These are phyloP conservation scores for Fusarium sp. DNA, from an alignment of 2,329 filamentous ascomycete species.

Conservation along the genomic window DNA sequence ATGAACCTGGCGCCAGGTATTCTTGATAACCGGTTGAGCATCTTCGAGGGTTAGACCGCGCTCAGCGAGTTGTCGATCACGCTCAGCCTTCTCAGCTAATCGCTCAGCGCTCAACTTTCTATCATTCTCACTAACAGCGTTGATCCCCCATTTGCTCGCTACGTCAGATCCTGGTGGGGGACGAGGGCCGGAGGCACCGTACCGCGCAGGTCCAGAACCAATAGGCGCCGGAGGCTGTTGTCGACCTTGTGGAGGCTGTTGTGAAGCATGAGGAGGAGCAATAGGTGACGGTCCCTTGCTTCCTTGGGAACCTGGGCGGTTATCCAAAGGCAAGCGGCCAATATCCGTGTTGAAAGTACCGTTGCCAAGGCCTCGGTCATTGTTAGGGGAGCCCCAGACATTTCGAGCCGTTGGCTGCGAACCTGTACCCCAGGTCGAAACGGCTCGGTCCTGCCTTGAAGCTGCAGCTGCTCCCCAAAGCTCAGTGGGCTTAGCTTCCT, in stretches of 20 bases:
- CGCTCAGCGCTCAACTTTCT: constrained; percentile 56
- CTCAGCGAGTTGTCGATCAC: constrained; percentile 57
- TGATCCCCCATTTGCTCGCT: constrained; percentile 55
- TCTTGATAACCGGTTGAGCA: constrained; percentile 61
- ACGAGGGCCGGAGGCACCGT: constrained; percentile 45
- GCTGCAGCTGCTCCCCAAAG: constrained; percentile 53
- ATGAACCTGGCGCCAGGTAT: constrained; percentile 64
- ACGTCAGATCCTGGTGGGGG: constrained; percentile 48
- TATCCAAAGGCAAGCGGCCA: constrained; percentile 56
- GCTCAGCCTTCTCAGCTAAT: constrained; percentile 54
- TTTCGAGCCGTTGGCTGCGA: constrained; percentile 64
- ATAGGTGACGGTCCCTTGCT: constrained; percentile 59
- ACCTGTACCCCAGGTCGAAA: constrained; percentile 60
- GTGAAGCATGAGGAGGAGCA: constrained; percentile 50
- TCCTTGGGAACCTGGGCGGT: constrained; percentile 49
- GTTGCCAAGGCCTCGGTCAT: constrained; percentile 78
- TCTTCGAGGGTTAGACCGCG: constrained; percentile 59
- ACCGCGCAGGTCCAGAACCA: constrained; percentile 48
- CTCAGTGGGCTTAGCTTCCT: constrained; percentile 49
- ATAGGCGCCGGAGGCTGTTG: constrained; percentile 48
- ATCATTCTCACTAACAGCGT: constrained; percentile 59
- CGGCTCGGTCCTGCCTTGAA: constrained; percentile 59
- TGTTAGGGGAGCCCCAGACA: constrained; percentile 81
- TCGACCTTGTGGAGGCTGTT: constrained; percentile 44
- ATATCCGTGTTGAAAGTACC: constrained; percentile 78